These are phyloP conservation scores for Butyriboletus loyo DNA, from an alignment of 768 basidiomycete genomes.

Conservation along the genomic window DNA sequence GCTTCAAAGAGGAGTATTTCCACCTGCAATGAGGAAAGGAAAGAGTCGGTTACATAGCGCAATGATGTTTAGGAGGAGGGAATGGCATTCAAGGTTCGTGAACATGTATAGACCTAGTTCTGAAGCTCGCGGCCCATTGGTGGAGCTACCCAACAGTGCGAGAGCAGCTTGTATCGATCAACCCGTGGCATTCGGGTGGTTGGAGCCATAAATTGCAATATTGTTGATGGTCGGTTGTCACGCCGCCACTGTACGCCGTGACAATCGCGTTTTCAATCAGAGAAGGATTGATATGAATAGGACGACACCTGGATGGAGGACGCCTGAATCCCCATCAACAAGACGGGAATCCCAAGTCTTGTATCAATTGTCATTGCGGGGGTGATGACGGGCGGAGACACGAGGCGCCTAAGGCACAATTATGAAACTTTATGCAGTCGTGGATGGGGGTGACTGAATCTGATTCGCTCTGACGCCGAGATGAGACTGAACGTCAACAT, in stretches of 20 bases:
- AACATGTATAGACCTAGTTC: conserved; percentile 5
- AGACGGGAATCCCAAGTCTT: conserved; percentile 16
- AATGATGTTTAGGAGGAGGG: conserved; percentile 8
- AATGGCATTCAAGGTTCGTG: conserved; percentile 10
- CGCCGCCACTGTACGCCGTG: conserved; percentile 12
- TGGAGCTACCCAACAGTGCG: not conserved
- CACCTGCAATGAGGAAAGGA: conserved; percentile 9
- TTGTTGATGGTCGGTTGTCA: conserved; percentile 9
- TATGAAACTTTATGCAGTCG: conserved; percentile 24
- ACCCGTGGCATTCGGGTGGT: conserved; percentile 6
- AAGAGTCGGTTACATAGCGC: conserved; percentile 1
- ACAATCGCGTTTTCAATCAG: conserved; percentile 18
- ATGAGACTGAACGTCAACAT: conserved; percentile 14
- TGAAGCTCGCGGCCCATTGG: not conserved
- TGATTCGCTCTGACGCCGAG: conserved; percentile 25
- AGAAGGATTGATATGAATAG: conserved; percentile 17
- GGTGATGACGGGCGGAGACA: conserved; percentile 18
- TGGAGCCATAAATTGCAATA: not conserved
- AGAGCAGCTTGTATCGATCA: not conserved
- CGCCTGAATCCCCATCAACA: conserved; percentile 3
- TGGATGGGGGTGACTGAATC: conserved; percentile 9
- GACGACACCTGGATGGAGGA: conserved; percentile 8
- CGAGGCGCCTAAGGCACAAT: conserved; percentile 8
- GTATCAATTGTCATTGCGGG: conserved; percentile 17
- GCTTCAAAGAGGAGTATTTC: conserved; percentile 16